phyloP scores from a whole-genome alignment of 2,329 filamentous ascomycete species.

The Curvularia hawaiiensis region DNA sequence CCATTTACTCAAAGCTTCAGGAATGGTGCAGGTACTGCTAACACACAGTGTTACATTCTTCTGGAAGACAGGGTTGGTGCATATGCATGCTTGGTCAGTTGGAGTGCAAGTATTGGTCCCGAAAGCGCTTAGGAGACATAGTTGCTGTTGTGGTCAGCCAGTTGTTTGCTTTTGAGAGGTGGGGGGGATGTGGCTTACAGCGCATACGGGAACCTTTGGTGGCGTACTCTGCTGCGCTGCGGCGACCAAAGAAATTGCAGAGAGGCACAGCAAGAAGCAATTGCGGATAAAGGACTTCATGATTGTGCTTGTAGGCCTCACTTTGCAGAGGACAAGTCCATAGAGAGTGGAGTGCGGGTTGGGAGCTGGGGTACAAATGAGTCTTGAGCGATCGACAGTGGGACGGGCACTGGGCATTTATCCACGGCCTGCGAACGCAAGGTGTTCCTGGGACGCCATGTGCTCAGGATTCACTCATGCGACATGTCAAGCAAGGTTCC shows the following conservation, averaged over 20 bases:
- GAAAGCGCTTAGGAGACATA: slow-evolving; percentile 19
- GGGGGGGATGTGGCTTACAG: slow-evolving; percentile 17
- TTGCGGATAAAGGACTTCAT: slow-evolving; percentile 7
- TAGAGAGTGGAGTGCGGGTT: neutral
- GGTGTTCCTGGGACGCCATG: slow-evolving; percentile 5
- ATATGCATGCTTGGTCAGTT: slow-evolving; percentile 29
- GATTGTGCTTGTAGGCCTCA: neutral
- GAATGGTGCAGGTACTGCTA: slow-evolving; percentile 26
- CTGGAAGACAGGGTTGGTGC: slow-evolving; percentile 29
- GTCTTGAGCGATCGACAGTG: slow-evolving; percentile 1
- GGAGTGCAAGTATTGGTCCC: slow-evolving; percentile 25
- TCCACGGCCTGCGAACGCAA: slow-evolving; percentile 1
- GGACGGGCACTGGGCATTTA: slow-evolving; percentile 5
- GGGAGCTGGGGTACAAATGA: neutral
- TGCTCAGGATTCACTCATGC: slow-evolving; percentile 5
- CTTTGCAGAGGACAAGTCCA: neutral
- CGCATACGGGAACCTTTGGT: slow-evolving; percentile 17
- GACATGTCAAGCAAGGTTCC: neutral
- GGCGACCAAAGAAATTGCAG: slow-evolving; percentile 5
- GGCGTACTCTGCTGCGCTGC: slow-evolving; percentile 8
- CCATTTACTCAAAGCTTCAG: slow-evolving; percentile 28
- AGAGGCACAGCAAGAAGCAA: slow-evolving; percentile 9
- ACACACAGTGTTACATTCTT: slow-evolving; percentile 29
- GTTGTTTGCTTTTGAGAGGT: neutral
- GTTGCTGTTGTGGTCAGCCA: slow-evolving; percentile 11